Evolutionary conservation across 2,329 filamentous ascomycete genomes (phyloP), one percentile per base, ranked within the genome.

Genomic region (Aspergillus aculeatus): DNA sequence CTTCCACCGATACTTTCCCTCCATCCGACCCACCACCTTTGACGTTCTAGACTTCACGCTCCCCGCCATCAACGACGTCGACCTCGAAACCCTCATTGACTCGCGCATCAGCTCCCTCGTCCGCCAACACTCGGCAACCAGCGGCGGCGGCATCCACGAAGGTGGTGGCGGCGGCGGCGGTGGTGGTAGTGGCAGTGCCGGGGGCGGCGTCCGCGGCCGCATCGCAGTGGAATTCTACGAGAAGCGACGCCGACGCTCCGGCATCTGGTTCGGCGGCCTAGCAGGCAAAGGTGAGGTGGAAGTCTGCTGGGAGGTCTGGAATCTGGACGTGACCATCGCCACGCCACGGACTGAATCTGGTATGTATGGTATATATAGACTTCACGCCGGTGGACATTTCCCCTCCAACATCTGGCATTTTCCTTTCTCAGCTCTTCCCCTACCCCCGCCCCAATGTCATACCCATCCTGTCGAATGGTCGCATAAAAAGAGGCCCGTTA

Each of bases 301-400:
- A 75, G 87, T 97, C 19, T 96, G 92, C 75, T 99, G 95, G 95
- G 95, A 98, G 82, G 88, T 87, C 71, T 99, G 95, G 95, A 92
- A 90, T 49, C 80, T 99, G 66, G 91, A 96, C 76, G 90, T 98
- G 54, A 96, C 92, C n/a, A 87, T 97, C 57, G 91, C 92, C 10
- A 92, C 92, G 68, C 93, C 94, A 31, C 83, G 89, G 71, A 96
- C 91, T 11, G 94, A 98, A 71, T 90, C 87, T 65, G 92, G 92
- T 96, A 80, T 69, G 87, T 73, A 47, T 16, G 32, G 32, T 6
- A 38, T 23, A 31, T 38, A 35, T 16, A 12, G 14, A 35, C 14
- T 11, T 11, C 32, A 35, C 10, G 26, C 26, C 26, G 7, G 26
- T 29, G 26, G 26, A 29, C 26, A 7, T 29, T 29, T 29, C 26